Conservation (phyloP, 179 eudicot genomes). For the Gypsophila paniculata region DNA sequence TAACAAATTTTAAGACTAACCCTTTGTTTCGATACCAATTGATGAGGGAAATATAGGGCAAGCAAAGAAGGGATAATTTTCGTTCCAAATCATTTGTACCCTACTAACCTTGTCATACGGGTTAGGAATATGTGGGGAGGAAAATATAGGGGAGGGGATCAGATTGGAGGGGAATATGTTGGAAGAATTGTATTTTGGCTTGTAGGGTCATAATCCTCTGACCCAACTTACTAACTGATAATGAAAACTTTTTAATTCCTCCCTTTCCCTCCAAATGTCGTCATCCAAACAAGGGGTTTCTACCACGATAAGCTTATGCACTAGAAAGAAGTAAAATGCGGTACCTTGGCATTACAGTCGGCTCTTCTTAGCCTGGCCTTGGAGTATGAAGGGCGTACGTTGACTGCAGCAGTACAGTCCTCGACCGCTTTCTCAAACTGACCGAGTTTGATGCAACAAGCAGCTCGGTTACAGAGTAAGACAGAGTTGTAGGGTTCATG, state of each 20-base stretch:
- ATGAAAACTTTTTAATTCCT: no score
- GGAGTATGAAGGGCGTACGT: constrained; percentile 36
- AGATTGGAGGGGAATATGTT: no score
- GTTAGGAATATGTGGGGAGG: no score
- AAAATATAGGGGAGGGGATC: no score
- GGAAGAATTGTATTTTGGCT: no score
- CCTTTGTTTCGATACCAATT: not conserved
- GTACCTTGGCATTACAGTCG: constrained; percentile 38
- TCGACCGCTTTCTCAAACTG: constrained; percentile 39
- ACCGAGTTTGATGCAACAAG: constrained; percentile 36
- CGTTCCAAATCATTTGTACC: no score
- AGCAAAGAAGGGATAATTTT: not conserved
- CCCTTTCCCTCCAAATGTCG: no score
- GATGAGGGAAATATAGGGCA: not conserved
- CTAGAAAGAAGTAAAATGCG: constrained; percentile 9
- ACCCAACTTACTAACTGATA: no score
- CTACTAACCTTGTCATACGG: no score
- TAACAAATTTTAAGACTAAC: not conserved
- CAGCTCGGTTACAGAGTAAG: constrained; percentile 46
- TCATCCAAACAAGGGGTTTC: no score
- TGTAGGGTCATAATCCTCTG: no score
- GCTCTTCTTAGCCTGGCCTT: constrained; percentile 47
- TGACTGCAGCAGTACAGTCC: constrained; percentile 42
- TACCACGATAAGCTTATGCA: not conserved
- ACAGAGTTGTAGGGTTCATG: constrained; percentile 45